Evolutionary conservation across 805 yeast genomes (phyloP).

Genomic region (Pichia manshurica): DNA sequence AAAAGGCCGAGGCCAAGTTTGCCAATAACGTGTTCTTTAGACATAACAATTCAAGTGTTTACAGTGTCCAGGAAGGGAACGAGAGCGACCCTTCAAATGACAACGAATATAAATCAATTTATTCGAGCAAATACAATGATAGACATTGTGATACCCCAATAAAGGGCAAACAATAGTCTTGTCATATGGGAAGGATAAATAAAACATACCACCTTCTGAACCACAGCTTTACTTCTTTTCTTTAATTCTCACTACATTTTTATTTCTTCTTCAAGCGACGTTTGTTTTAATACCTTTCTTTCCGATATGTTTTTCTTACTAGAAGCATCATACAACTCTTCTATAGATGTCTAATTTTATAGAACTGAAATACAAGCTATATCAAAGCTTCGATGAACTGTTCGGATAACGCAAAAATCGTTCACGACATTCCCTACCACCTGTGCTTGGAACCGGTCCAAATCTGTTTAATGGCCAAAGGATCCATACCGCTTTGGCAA

Average conservation of each 20-base stretch:
- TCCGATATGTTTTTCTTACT: too few relatives aligned
- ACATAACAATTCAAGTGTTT: slow-evolving; percentile 4
- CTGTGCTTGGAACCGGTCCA: slow-evolving; percentile 39
- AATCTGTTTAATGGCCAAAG: slow-evolving; percentile 65
- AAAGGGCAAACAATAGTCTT: slow-evolving; percentile 15
- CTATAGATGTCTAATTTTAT: too few relatives aligned
- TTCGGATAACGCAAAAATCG: slow-evolving; percentile 14
- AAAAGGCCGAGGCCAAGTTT: slow-evolving; percentile 9
- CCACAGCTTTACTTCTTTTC: too few relatives aligned
- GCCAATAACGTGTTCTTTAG: slow-evolving; percentile 2
- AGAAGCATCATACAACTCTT: too few relatives aligned
- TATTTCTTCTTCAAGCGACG: too few relatives aligned
- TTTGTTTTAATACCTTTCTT: too few relatives aligned
- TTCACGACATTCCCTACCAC: slow-evolving; percentile 49
- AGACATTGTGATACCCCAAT: slow-evolving; percentile 31
- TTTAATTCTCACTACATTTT: too few relatives aligned
- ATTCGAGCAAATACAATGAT: slow-evolving; percentile 18
- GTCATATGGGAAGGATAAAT: too few relatives aligned
- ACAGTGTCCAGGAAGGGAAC: slow-evolving; percentile 6
- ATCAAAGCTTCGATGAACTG: neutral
- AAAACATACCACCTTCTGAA: too few relatives aligned
- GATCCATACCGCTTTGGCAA: slow-evolving; percentile 67
- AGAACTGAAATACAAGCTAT: too few relatives aligned
- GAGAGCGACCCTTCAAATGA: neutral
- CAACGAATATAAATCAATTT: slow-evolving; percentile 12